phyloP scores from a whole-genome alignment of 352 stramenopile species.

The Phytopythium boreale region DNA sequence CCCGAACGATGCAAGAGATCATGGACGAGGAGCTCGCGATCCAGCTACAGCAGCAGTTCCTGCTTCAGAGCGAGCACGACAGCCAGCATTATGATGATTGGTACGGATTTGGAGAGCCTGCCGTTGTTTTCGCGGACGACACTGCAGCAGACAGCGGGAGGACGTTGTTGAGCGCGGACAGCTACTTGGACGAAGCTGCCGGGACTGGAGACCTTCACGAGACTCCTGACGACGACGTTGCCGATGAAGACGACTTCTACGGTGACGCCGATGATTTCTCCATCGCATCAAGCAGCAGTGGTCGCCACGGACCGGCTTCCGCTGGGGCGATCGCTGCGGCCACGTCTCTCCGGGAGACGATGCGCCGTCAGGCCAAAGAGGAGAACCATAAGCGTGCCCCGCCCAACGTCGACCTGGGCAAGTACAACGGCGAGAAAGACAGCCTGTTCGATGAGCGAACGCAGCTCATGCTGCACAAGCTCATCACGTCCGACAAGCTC shows the following conservation, averaged over 20 bases:
- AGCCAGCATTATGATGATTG: constrained; percentile 3
- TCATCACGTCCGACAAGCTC: constrained; percentile 37
- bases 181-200: constrained; percentile 17
- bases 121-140: background rate
- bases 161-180: constrained; percentile 1
- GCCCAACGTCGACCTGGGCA: constrained; percentile 18
- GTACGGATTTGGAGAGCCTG: constrained; percentile 10
- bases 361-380: constrained; percentile 32
- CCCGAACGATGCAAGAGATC: constrained; percentile 49
- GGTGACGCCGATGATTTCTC: constrained; percentile 17
- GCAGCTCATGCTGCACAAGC: constrained; percentile 39
- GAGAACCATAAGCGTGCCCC: constrained; percentile 15
- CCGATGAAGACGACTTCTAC: constrained; percentile 19
- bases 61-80: background rate
- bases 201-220: background rate
- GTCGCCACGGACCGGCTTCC: constrained; percentile 7
- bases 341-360: constrained; percentile 30
- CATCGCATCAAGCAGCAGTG: constrained; percentile 13
- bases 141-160: background rate
- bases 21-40: constrained; percentile 60
- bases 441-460: constrained; percentile 54
- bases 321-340: constrained; percentile 7
- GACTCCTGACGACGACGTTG: constrained; percentile 8
- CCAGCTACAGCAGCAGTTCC: constrained; percentile 28
- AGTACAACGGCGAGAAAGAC: constrained; percentile 28